Evolutionary conservation across 1,284 basidiomycete species (phyloP).

Genomic region (Tranzscheliella williamsii): DNA sequence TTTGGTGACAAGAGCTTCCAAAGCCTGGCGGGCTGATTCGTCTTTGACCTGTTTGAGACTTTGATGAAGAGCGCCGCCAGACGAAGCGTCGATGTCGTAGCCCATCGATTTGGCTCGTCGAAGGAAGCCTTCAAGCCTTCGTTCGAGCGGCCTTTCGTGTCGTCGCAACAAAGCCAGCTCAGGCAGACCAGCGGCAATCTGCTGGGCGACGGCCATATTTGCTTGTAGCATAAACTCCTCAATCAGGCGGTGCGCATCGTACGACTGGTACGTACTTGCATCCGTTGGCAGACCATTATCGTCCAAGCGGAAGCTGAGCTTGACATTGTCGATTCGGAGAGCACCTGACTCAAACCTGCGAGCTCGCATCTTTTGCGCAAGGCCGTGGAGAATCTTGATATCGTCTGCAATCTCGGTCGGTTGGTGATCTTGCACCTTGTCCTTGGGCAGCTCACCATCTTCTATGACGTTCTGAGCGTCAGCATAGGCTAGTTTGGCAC

Average conservation of each 20-base stretch:
- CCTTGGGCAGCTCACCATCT: conserved; percentile 67
- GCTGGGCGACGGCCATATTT: conserved; percentile 86
- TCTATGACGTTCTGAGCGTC: conserved; percentile 82
- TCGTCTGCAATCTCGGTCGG: conserved; percentile 73
- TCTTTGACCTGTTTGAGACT: conserved; percentile 73
- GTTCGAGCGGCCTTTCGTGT: conserved; percentile 88
- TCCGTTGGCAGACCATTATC: conserved; percentile 81
- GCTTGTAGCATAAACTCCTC: conserved; percentile 97
- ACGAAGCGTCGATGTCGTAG: conserved; percentile 76
- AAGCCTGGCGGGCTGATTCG: conserved; percentile 69
- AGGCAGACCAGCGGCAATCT: conserved; percentile 88
- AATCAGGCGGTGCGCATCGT: conserved; percentile 78
- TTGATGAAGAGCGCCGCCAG: conserved; percentile 78
- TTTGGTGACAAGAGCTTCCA: conserved; percentile 82
- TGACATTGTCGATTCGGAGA: conserved; percentile 73
- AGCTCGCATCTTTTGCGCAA: conserved; percentile 73
- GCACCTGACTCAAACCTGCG: conserved; percentile 81
- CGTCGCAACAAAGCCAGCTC: conserved; percentile 92
- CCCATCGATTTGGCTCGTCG: conserved; percentile 71
- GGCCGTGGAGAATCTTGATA: conserved; percentile 69
- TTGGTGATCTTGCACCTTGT: conserved; percentile 62
- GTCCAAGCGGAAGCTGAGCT: conserved; percentile 79
- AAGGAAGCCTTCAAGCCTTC: conserved; percentile 60
- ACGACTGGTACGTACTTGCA: conserved; percentile 70
- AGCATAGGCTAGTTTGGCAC: conserved; percentile 79